Evolutionary conservation across 192 early-diverging fungal species (phyloP).

Genomic region (Gorgonomyces haynaldii): DNA sequence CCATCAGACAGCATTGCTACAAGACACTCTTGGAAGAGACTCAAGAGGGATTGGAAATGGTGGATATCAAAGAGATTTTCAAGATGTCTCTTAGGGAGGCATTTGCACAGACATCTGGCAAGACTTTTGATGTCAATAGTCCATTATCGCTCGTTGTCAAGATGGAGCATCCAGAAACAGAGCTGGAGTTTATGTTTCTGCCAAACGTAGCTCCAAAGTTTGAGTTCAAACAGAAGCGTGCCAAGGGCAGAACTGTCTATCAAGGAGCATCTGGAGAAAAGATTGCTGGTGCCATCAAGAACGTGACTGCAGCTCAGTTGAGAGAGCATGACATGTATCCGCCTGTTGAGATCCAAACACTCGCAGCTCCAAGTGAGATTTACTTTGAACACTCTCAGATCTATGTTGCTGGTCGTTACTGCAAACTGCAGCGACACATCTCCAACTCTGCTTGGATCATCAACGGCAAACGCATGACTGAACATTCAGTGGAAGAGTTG

Average conservation of each 20-base stretch:
- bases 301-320: conserved; percentile 18
- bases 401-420: conserved; percentile 29
- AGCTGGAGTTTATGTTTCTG: conserved; percentile 49
- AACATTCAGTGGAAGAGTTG: conserved; percentile 70
- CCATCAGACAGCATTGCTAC: too few species aligned
- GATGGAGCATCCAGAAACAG: conserved; percentile 39
- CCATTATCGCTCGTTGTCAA: conserved; percentile 41
- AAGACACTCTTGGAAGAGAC: conserved; percentile 13
- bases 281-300: conserved; percentile 15
- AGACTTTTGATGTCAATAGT: conserved; percentile 28
- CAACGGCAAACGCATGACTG: conserved; percentile 52
- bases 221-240: conserved; percentile 30
- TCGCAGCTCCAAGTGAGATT: neutral
- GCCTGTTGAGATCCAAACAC: neutral
- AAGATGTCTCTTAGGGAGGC: conserved; percentile 27
- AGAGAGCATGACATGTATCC: conserved; percentile 3
- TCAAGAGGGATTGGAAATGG: neutral
- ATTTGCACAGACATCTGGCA: conserved; percentile 16
- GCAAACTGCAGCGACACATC: conserved; percentile 40
- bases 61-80: conserved; percentile 52
- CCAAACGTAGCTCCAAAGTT: conserved; percentile 41
- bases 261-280: conserved; percentile 22
- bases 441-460: conserved; percentile 81
- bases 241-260: neutral
- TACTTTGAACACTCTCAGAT: conserved; percentile 10